phyloP scores from a whole-genome alignment of 1,139 yeast species.

The Diutina neorugosa region DNA sequence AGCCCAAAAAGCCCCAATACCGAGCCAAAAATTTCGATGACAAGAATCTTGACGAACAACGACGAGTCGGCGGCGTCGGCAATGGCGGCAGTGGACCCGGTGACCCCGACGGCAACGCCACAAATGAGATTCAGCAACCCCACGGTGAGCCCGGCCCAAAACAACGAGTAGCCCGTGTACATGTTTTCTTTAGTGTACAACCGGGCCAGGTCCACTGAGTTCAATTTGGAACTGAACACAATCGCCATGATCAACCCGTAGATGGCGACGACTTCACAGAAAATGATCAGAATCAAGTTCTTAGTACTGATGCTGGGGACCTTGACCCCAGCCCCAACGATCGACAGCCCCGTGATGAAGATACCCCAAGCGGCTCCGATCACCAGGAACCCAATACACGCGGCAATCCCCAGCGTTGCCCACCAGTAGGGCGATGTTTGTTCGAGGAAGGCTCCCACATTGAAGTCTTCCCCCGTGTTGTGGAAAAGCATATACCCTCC shows the following conservation, averaged over 20 bases:
- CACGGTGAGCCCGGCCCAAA: slow-evolving; percentile 98
- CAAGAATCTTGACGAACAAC: slow-evolving; percentile 88
- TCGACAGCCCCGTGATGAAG: slow-evolving; percentile 88
- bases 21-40: slow-evolving; percentile 93
- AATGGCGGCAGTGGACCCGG: slow-evolving; percentile 97
- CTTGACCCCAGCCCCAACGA: slow-evolving; percentile 95
- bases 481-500: slow-evolving; percentile 73
- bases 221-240: slow-evolving; percentile 84
- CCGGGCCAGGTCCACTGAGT: slow-evolving; percentile 50
- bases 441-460: slow-evolving; percentile 78
- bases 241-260: slow-evolving; percentile 97
- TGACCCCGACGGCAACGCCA: slow-evolving; percentile 95
- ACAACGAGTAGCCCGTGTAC: slow-evolving; percentile 86
- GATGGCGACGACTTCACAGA: slow-evolving; percentile 98
- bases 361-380: slow-evolving; percentile 99
- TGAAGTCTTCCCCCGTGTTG: slow-evolving; percentile 83
- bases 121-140: slow-evolving; percentile 89
- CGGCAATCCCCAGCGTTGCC: slow-evolving; percentile 88
- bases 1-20: slow-evolving; percentile 89
- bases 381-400: slow-evolving; percentile 88
- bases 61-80: slow-evolving; percentile 97
- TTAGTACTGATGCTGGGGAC: slow-evolving; percentile 97
- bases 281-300: slow-evolving; percentile 89
- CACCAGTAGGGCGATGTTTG: slow-evolving; percentile 92
- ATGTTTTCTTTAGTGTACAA: slow-evolving; percentile 73